These are phyloP conservation scores for Fusarium luffae DNA, from an alignment of 2,329 filamentous ascomycete genomes.

Conservation along the genomic window DNA sequence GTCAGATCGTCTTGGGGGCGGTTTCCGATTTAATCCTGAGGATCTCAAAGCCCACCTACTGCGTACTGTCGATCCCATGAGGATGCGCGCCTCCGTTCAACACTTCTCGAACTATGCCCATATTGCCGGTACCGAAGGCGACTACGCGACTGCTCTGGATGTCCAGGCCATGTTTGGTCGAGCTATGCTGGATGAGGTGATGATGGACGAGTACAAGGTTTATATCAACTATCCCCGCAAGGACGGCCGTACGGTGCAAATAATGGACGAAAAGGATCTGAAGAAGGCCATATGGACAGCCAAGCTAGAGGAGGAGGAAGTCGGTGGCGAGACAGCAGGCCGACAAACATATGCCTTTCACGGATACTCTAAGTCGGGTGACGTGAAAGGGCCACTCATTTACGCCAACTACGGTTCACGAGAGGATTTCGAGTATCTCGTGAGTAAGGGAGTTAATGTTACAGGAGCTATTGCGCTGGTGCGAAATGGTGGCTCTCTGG, in stretches of 20 bases:
- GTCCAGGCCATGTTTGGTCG: slow-evolving; percentile 80
- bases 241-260: slow-evolving; percentile 82
- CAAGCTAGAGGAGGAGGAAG: slow-evolving; percentile 80
- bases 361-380: slow-evolving; percentile 86
- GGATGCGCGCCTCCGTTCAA: slow-evolving; percentile 77
- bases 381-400: slow-evolving; percentile 85
- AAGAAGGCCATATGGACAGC: slow-evolving; percentile 78
- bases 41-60: slow-evolving; percentile 81
- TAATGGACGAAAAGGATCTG: slow-evolving; percentile 73
- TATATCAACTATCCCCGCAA: slow-evolving; percentile 91
- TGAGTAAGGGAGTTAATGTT: slow-evolving; percentile 76
- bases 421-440: slow-evolving; percentile 81
- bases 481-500: slow-evolving; percentile 79
- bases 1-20: slow-evolving; percentile 69
- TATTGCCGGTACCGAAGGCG: slow-evolving; percentile 93
- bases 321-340: slow-evolving; percentile 69
- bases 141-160: slow-evolving; percentile 86
- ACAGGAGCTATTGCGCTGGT: slow-evolving; percentile 87
- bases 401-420: slow-evolving; percentile 93
- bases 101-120: slow-evolving; percentile 89
- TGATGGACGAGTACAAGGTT: slow-evolving; percentile 82
- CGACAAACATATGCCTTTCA: slow-evolving; percentile 85
- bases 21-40: slow-evolving; percentile 83
- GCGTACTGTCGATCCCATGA: slow-evolving; percentile 73
- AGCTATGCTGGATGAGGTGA: slow-evolving; percentile 79